Evolutionary conservation across 2,329 filamentous ascomycete species (phyloP).

Genomic region (Cercospora nicotianae): DNA sequence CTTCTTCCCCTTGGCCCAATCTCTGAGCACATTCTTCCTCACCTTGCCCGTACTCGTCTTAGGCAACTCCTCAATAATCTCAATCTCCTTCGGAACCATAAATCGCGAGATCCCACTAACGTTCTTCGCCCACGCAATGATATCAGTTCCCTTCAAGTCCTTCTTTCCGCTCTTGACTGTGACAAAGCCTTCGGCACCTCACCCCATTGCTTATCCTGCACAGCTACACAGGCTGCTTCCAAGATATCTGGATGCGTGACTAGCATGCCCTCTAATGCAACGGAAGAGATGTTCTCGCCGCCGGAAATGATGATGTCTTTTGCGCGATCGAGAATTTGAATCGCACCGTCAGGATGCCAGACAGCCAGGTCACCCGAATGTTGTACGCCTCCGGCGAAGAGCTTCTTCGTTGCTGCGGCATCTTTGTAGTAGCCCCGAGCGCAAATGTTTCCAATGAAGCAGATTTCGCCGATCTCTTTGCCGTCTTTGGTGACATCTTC

Average conservation of each 20-base stretch:
- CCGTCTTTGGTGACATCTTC: slow-evolving; percentile 69
- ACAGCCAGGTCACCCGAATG: slow-evolving; percentile 93
- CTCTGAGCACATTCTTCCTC: slow-evolving; percentile 87
- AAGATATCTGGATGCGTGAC: slow-evolving; percentile 84
- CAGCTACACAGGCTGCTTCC: slow-evolving; percentile 86
- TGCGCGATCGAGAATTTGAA: slow-evolving; percentile 87
- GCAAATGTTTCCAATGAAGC: slow-evolving; percentile 90
- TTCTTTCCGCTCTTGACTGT: slow-evolving; percentile 68
- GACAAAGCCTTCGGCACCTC: slow-evolving; percentile 89
- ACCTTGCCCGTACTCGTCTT: slow-evolving; percentile 98
- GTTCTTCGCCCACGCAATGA: slow-evolving; percentile 84
- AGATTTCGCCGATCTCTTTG: slow-evolving; percentile 77
- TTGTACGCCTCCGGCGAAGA: slow-evolving; percentile 82
- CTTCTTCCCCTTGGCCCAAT: slow-evolving; percentile 68
- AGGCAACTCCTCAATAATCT: slow-evolving; percentile 82
- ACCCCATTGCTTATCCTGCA: slow-evolving; percentile 88
- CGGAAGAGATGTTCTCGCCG: slow-evolving; percentile 94
- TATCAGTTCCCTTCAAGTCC: slow-evolving; percentile 59
- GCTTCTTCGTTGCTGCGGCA: slow-evolving; percentile 75
- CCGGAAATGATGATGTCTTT: slow-evolving; percentile 99
- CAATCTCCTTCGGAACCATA: slow-evolving; percentile 74
- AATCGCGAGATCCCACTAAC: slow-evolving; percentile 82
- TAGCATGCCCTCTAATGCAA: slow-evolving; percentile 87
- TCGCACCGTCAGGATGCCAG: slow-evolving; percentile 85
- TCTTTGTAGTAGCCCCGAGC: slow-evolving; percentile 92